These are phyloP conservation scores for Neoboletus magnificus DNA, from an alignment of 768 basidiomycete genomes.

Conservation along the genomic window DNA sequence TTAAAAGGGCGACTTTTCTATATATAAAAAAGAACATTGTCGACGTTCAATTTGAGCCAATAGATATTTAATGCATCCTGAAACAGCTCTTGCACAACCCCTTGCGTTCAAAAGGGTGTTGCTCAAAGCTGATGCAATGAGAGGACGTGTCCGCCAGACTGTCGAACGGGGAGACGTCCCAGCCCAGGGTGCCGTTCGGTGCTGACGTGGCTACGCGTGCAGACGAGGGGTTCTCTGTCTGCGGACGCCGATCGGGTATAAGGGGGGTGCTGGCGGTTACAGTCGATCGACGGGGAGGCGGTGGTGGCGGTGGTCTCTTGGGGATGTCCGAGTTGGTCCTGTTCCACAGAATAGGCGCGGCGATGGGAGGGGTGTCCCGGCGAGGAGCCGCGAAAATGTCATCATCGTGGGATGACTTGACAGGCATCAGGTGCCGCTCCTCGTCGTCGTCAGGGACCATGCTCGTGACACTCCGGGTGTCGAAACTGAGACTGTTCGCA, in stretches of 20 bases:
- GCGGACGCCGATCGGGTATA: slow-evolving; percentile 43
- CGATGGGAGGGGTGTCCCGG: slow-evolving; percentile 5
- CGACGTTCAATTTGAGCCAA: neutral
- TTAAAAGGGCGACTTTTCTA: neutral
- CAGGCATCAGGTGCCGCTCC: slow-evolving; percentile 32
- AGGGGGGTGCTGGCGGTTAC: slow-evolving; percentile 36
- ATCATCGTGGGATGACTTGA: slow-evolving; percentile 25
- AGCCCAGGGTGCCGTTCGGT: slow-evolving; percentile 29
- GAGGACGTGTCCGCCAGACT: slow-evolving; percentile 49
- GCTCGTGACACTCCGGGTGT: slow-evolving; percentile 43
- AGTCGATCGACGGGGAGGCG: slow-evolving; percentile 54
- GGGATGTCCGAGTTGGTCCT: slow-evolving; percentile 22
- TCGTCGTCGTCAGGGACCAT: slow-evolving; percentile 45
- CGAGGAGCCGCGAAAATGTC: slow-evolving; percentile 22
- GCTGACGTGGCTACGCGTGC: slow-evolving; percentile 27
- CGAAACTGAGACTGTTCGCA: slow-evolving; percentile 23
- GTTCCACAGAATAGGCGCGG: slow-evolving; percentile 21
- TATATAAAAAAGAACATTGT: neutral
- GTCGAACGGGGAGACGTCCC: slow-evolving; percentile 63
- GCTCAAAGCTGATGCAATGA: slow-evolving; percentile 55
- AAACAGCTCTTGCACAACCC: slow-evolving; percentile 69
- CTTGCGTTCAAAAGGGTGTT: slow-evolving; percentile 63
- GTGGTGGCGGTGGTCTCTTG: slow-evolving; percentile 59
- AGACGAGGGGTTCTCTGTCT: slow-evolving; percentile 12
- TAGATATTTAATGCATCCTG: slow-evolving; percentile 41